Evolutionary conservation across 164 flowering plant genomes (phyloP), one percentile per base, ranked within the genome.

Genomic region (Amborella trichopoda): DNA sequence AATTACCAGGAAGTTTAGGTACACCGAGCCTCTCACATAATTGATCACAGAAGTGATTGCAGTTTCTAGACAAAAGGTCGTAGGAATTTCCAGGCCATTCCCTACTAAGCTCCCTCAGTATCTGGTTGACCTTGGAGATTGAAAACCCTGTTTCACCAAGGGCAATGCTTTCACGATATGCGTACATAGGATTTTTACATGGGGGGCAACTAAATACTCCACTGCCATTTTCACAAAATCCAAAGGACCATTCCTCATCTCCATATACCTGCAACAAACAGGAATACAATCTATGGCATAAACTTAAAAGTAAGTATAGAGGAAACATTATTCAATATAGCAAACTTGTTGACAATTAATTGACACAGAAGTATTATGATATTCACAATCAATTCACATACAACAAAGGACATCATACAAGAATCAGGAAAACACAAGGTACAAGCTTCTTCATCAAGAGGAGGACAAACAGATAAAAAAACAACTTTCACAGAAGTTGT

Each of bases 21-120:
- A 86, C 95, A 51, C 77, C 93, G 43, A 91, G 83, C 59, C 72
- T 74, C 50, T 84, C 93, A 63, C 95, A 87, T 26, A 91, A 65
- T 57, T 83, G 85, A 62, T 91, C 88, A 58, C 98, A 91, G 50
- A 91, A 91, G 74, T 91, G 98, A 58, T 91, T 91, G 71, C 98
- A 91, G 56, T 91, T 91, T 65, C 62, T 91, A 38, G 96, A 47
- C 37, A 91, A 52, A 64, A 91, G 65, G 63, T 91, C 98, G 52
- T 91, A 91, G 3, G 85, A 73, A 28, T 40, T 22, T 58, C 98
- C 98, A 59, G 90, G 87, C 98, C 96, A 87, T 55, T 86, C 98
- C 56, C 85, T 73, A 55, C 87, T 80, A 37, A 86, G 93, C 58
- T 91, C 96, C 60, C 85, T 76, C 51, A 91, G 50, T 41, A 80